Base-by-base conservation (phyloP, 257 asterid genomes). In the Ajuga chamaepitys region DNA sequence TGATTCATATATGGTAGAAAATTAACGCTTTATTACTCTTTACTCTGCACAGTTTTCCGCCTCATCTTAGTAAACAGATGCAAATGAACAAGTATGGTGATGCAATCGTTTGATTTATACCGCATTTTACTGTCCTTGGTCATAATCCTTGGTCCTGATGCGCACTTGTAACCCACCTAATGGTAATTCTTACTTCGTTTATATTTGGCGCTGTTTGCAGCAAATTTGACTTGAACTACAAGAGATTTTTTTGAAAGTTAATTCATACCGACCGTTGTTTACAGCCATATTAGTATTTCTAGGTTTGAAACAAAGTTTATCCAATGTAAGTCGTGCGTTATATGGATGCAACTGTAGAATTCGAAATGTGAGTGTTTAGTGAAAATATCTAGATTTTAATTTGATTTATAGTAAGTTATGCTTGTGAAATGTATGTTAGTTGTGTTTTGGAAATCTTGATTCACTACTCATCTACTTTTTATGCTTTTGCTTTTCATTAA, bases 91-190 rank as follows among this genome's bases (percentile, higher is more conserved):
- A 38, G 24, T 46, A 14, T 52, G 58, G 28, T 52, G 2, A 42
- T 44, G 32, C 9, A 16, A 40, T 69, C 9, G 10, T 63, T 20
- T 48, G 68, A 53, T 25, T 70, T 56, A 50, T 26, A 18, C 40
- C 18, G 61, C 62, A 55, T 47, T 56, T 37, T 28, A 58, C 57
- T 52, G 60, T 44, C 16, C 30, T 30, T 32, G 50, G 34, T 69
- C 25, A 18, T 20, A 40, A 7, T 64, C 24, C 30, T 45, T 30
- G 26, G 8, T 42, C 44, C 5, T 42, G 30, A 3, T 30, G 12
- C 51, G 57, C 26, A 13, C 20, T 21, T 45, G 54, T 10, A 21
- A 32, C 37, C 1, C 53, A 24, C 32, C 7, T 24, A 28, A 62
- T n/a, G 1, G 14, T n/a, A 54, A 35, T 21, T 18, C 71, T 35